Evolutionary conservation across 768 basidiomycete species (phyloP), one percentile per base, ranked within the genome.

Genomic region (Lanmaoa pseudosensibilis): DNA sequence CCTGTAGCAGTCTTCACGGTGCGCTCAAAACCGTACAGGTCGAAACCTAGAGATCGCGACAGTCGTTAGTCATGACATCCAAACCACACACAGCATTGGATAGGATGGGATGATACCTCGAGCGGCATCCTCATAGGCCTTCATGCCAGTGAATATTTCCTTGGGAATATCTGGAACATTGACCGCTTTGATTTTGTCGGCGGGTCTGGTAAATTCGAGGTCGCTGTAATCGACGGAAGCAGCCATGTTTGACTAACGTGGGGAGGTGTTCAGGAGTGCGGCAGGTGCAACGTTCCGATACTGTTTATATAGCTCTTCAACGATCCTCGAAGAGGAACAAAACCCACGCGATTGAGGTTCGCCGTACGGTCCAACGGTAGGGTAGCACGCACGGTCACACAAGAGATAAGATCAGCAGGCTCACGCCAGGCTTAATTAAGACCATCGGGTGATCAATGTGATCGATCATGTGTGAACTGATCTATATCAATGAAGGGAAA

Each of bases 171-270:
- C 57, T 5, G 66, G 66, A 21, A 74, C 68, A 49, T 75, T 72
- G 52, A 78, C 64, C 0, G 74, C 71, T 52, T 78, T 77, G 59
- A 78, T 74, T 43, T 73, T 72, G 34, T 67, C 60, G 5, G 73
- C 73, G 0, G 76, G 75, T 46, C 71, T 64, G n/a, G 73, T 69
- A 46, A 69, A 77, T 36, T 71, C 52, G 36, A 75, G 68, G 43
- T 69, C 60, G 16, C 64, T 60, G 51, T 73, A 74, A 39, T 74
- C 65, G 37, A 70, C 38, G 18, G 61, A 58, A 37, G 32, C n/a
- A 9, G 56, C 13, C 68, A 72, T 72, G 52, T 5, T 48, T 19
- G 44, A 46, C 15, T n/a, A 33, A 54, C 15, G 33, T 47, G 52
- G 44, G 38, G 43, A 47, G 30, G 47, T 6, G 36, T 3, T 25